Conservation (phyloP, 208 protist genomes). For the Leishmania mexicana region DNA sequence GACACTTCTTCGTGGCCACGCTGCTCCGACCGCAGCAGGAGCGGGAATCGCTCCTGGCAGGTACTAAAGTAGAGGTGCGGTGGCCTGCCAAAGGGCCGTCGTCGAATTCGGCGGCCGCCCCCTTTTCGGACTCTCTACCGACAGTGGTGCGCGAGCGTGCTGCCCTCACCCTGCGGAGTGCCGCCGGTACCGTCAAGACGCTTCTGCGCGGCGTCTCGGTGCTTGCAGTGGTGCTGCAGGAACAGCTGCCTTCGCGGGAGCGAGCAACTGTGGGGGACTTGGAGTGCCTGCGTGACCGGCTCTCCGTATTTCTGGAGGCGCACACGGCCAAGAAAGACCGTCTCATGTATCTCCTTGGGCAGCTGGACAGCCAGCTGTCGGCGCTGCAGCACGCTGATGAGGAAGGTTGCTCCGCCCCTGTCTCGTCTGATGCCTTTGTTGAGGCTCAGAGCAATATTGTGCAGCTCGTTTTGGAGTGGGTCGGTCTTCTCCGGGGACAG, state of each 20-base stretch:
- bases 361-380: constrained; percentile 37
- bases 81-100: constrained; percentile 7
- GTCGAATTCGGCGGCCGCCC: not conserved
- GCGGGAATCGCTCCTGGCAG: not conserved
- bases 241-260: constrained; percentile 48
- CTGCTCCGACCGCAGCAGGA: constrained; percentile 9
- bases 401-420: not conserved
- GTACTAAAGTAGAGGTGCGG: constrained; percentile 11
- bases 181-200: constrained; percentile 36
- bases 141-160: constrained; percentile 23
- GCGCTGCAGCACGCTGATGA: not conserved
- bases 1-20: constrained; percentile 44
- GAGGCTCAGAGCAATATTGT: constrained; percentile 39
- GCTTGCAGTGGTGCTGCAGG: constrained; percentile 58
- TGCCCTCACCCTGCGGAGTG: constrained; percentile 20
- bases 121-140: not conserved
- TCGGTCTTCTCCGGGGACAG: constrained; percentile 56
- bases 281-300: constrained; percentile 56
- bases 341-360: constrained; percentile 37
- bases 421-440: constrained; percentile 12
- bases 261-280: constrained; percentile 49
- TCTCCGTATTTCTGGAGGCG: constrained; percentile 54
- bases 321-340: constrained; percentile 45
- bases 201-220: constrained; percentile 61
- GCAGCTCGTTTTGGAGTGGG: constrained; percentile 47